These are phyloP conservation scores for Neurospora sp. DNA, from an alignment of 2,329 filamentous ascomycete genomes.

Conservation along the genomic window DNA sequence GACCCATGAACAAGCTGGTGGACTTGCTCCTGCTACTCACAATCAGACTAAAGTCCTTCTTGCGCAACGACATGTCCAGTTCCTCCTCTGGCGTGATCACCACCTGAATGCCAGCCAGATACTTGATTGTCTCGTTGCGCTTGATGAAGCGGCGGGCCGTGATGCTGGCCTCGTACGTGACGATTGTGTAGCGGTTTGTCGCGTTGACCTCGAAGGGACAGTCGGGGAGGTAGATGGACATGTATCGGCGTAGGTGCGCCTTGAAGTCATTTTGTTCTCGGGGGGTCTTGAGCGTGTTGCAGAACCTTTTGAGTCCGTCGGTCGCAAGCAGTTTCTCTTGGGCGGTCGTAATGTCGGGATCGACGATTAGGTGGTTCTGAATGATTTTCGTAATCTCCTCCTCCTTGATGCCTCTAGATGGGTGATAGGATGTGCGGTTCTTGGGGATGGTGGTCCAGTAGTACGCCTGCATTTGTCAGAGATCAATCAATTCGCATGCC, in stretches of 20 bases:
- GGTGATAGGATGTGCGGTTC: constrained; percentile 77
- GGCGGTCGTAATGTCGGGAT: constrained; percentile 60
- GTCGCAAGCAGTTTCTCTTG: constrained; percentile 65
- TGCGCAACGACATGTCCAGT: constrained; percentile 63
- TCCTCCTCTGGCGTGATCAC: constrained; percentile 90
- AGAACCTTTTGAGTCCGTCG: constrained; percentile 64
- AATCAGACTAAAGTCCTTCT: constrained; percentile 95
- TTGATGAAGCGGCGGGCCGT: constrained; percentile 71
- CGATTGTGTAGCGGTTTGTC: constrained; percentile 92
- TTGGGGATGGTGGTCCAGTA: constrained; percentile 97
- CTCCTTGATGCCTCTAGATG: constrained; percentile 67
- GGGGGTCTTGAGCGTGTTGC: constrained; percentile 56
- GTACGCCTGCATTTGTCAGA: constrained; percentile 53
- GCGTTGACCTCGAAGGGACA: constrained; percentile 87
- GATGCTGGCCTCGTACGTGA: constrained; percentile 78
- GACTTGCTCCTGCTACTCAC: constrained; percentile 87
- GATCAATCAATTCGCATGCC: neutral
- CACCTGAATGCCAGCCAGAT: constrained; percentile 84
- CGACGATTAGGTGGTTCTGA: constrained; percentile 59
- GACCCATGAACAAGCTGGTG: constrained; percentile 86
- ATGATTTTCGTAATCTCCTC: constrained; percentile 52
- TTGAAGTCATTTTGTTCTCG: constrained; percentile 82
- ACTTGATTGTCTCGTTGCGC: constrained; percentile 80
- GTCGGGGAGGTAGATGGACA: constrained; percentile 85
- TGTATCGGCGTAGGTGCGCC: constrained; percentile 78